Evolutionary conservation across 208 protist genomes (phyloP).

Genomic region (Leptomonas seymouri): DNA sequence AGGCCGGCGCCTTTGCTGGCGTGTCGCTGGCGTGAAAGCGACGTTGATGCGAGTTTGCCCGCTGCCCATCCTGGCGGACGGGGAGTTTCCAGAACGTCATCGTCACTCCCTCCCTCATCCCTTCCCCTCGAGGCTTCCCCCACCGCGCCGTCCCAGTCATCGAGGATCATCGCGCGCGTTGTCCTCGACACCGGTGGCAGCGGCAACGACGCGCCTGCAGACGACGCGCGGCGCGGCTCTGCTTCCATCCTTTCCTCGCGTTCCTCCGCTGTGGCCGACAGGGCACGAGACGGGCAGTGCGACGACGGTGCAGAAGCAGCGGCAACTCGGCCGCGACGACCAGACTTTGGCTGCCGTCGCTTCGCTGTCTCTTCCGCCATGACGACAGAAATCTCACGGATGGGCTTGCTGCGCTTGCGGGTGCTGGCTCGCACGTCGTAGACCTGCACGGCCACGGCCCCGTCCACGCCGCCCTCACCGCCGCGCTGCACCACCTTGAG

Average conservation of each 20-base stretch:
- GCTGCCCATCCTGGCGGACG: not conserved
- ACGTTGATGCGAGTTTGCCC: not conserved
- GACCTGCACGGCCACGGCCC: slow-evolving; percentile 65
- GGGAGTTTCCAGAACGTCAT: not conserved
- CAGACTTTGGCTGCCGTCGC: slow-evolving; percentile 9
- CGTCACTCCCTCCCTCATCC: not conserved
- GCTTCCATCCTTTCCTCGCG: not conserved
- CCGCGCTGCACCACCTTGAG: slow-evolving; percentile 72
- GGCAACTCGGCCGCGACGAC: slow-evolving; percentile 5
- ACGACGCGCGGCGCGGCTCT: slow-evolving; percentile 15
- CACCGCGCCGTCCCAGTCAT: not conserved
- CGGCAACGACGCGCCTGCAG: slow-evolving; percentile 8
- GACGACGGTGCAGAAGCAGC: slow-evolving; percentile 32
- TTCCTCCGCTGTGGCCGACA: not conserved
- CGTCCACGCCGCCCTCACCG: slow-evolving; percentile 58
- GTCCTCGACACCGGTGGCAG: not conserved
- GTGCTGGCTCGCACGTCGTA: slow-evolving; percentile 85
- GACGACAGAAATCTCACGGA: slow-evolving; percentile 83
- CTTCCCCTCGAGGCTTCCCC: not conserved
- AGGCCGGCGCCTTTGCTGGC: not conserved
- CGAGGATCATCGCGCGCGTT: not conserved
- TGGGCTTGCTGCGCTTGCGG: slow-evolving; percentile 58
- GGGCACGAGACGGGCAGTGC: slow-evolving; percentile 21
- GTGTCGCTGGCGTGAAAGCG: not conserved
- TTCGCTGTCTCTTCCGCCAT: slow-evolving; percentile 82